Conservation (phyloP, 2,329 filamentous ascomycete genomes). For the Fusarium circinatum region DNA sequence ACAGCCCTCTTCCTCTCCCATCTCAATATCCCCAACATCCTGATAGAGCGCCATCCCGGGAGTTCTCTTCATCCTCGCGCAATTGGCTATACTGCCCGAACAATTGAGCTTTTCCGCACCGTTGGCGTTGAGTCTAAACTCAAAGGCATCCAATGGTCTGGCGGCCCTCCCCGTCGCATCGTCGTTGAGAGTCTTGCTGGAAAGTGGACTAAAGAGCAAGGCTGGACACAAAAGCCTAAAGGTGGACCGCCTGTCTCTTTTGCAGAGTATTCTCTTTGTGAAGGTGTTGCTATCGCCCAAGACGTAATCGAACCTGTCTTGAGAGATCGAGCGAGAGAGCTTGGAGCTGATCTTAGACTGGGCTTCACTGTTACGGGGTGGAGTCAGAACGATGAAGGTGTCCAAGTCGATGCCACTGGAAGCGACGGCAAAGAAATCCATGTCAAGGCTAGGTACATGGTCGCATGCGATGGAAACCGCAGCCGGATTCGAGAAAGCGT, state of each 20-base stretch:
- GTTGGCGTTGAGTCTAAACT: slow-evolving; percentile 41
- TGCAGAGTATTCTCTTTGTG: slow-evolving; percentile 17
- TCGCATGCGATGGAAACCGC: slow-evolving; percentile 52
- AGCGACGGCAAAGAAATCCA: slow-evolving; percentile 14
- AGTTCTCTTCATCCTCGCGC: slow-evolving; percentile 52
- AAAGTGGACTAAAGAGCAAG: slow-evolving; percentile 36
- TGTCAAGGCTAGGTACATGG: slow-evolving; percentile 49
- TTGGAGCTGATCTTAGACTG: slow-evolving; percentile 50
- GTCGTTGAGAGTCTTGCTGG: slow-evolving; percentile 36
- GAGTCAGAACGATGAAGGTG: slow-evolving; percentile 32
- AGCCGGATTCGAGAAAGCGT: slow-evolving; percentile 45
- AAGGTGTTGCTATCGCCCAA: slow-evolving; percentile 49
- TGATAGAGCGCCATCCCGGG: slow-evolving; percentile 51
- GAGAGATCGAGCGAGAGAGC: slow-evolving; percentile 44
- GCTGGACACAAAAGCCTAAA: slow-evolving; percentile 20
- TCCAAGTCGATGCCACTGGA: slow-evolving; percentile 1
- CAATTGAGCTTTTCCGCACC: slow-evolving; percentile 50
- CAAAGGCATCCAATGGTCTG: slow-evolving; percentile 23
- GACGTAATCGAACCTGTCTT: slow-evolving; percentile 55
- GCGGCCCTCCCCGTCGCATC: slow-evolving; percentile 33
- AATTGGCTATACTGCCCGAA: slow-evolving; percentile 50
- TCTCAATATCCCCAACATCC: slow-evolving; percentile 45
- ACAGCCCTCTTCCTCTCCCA: slow-evolving; percentile 51
- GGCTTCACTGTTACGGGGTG: slow-evolving; percentile 45
- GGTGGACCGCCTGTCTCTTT: rapidly evolving